Base-by-base conservation (phyloP, 257 asterid species). In the Nicotiana obtusifolia region DNA sequence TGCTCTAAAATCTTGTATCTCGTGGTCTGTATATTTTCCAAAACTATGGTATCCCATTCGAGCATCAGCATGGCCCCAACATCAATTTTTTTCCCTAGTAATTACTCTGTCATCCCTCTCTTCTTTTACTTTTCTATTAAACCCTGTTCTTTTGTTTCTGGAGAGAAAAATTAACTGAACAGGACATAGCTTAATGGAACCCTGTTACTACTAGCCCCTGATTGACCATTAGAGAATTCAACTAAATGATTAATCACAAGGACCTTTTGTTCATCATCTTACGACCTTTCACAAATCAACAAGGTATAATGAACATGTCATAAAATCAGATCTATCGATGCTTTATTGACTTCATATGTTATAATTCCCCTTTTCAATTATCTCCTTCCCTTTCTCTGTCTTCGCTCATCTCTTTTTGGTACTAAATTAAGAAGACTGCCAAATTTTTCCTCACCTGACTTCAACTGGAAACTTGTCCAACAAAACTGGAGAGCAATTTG, bases 381-480 rank as follows among this genome's bases (percentile, higher is more conserved):
- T 66, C 4, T 66, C 75, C 49, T 66, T 31, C 49, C 76, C 28
- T 66, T 66, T 33, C 26, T 64, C 76, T 31, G 75, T 65, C 22
- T 64, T 64, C 1, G 17, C 75, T 66, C 52, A 66, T 33, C 11
- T 17, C 52, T 66, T 19, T 17, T 10, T 30, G 44, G 24, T 17
- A 33, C 52, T 66, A 66, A 66, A 66, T 66, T 16, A 49, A 49
- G 64, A 75, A 49, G 44, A 83, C 35, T 28, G 37, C 64, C 35
- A 20, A 24, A 49, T 4, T 8, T 52, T 81, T 56, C 33, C 89
- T 85, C 77, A 93, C 98, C 98, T 94, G 88, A 91, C 90, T 89
- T 92, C 97, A 86, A 89, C 93, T n/a, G 98, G 98, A 83, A 91
- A 94, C 89, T 90, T 91, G 88, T 94, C 98, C 90, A 94, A 82